phyloP scores from a whole-genome alignment of 768 basidiomycete species.

The Neoboletus brunneissimus region DNA sequence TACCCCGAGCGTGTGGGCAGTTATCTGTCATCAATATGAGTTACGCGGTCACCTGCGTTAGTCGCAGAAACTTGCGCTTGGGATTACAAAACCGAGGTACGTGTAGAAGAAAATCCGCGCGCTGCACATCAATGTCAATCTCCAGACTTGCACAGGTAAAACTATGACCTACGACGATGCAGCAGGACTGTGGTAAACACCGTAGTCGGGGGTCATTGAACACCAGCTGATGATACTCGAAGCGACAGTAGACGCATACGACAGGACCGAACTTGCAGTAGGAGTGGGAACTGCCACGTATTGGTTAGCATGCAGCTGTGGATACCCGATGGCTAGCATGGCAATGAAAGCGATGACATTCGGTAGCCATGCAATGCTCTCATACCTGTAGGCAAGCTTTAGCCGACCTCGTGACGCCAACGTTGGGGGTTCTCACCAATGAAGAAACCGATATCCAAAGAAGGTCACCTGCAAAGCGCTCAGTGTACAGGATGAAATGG shows the following conservation, averaged over 20 bases:
- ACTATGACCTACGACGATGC: conserved; percentile 51
- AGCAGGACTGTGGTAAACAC: conserved; percentile 48
- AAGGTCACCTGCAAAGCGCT: conserved; percentile 48
- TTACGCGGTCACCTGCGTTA: not conserved
- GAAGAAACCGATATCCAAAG: conserved; percentile 61
- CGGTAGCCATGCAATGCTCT: conserved; percentile 75
- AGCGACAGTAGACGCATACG: conserved; percentile 44
- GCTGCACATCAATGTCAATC: conserved; percentile 20
- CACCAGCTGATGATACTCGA: conserved; percentile 46
- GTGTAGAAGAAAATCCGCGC: conserved; percentile 42
- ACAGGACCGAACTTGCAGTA: conserved; percentile 35
- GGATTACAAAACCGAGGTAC: conserved; percentile 43
- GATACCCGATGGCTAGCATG: conserved; percentile 65
- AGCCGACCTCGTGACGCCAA: not conserved
- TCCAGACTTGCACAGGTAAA: not conserved
- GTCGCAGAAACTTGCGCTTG: conserved; percentile 35
- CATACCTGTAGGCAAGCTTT: conserved; percentile 51
- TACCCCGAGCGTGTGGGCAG: conserved; percentile 43
- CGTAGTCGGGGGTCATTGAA: conserved; percentile 46
- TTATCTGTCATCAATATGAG: conserved; percentile 28
- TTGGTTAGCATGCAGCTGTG: conserved; percentile 50
- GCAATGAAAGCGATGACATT: conserved; percentile 65
- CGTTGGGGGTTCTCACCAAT: conserved; percentile 39
- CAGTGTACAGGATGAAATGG: not conserved
- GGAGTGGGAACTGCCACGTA: conserved; percentile 35